Evolutionary conservation across 129 eudicot genomes (phyloP), one percentile per base, ranked within the genome.

Genomic region (Solidago caesia): DNA sequence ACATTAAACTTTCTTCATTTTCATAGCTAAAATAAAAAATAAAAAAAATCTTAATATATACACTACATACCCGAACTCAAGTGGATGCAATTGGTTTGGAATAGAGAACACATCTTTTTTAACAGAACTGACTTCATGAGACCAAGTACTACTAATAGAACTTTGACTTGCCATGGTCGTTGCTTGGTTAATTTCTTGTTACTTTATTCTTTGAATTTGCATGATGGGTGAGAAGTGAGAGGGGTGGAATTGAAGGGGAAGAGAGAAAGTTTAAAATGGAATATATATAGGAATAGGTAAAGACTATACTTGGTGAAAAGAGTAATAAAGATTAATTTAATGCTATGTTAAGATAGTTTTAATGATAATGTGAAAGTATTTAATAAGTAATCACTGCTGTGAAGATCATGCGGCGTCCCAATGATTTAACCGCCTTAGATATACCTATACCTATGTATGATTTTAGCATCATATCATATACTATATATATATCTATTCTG

Each of bases 31-130:
- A 33, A 33, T 29, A 33, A 33, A 33, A 33, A 1, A 33, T 1
- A 33, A 1, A 33, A 21, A 21, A 21, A 21, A 21, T 21, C 21
- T 21, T 33, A 33, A 33, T 33, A 33, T 33, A 33, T 49, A 4
- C 47, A 39, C 14, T 58, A 85, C n/a, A n/a, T n/a, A n/a, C 95
- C 90, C 82, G 29, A 85, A 83, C 62, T 85, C 95, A 56, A 83
- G 78, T 14, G 89, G 79, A 49, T 81, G 78, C 21, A 86, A 73
- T 79, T 83, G 83, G 57, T 61, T 61, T 45, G 95, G 80, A 57
- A 83, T 67, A 21, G 90, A 61, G 64, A 81, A 88, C 5, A 71
- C 67, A 11, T 77, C 84, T 9, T 79, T 82, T 74, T 81, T 74
- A 27, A 75, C 72, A 16, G 73, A 25, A 39, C 68, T 69, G 65